Evolutionary conservation across 108 stramenopile species (phyloP).

Genomic region (Nitzschia inconspicua): DNA sequence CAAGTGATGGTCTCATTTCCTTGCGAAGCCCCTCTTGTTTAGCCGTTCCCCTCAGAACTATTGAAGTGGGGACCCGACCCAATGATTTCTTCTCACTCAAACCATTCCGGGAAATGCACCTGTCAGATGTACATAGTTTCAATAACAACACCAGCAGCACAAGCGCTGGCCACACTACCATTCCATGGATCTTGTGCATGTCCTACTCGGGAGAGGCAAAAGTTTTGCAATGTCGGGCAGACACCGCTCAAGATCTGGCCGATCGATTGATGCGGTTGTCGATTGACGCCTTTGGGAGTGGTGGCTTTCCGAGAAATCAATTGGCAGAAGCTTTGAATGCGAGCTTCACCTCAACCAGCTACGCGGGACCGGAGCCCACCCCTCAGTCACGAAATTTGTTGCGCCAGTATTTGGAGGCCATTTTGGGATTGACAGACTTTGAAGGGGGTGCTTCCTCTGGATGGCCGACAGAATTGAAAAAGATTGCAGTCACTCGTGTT

Average conservation of each 20-base stretch:
- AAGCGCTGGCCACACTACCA: neutral
- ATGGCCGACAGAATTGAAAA: slow-evolving; percentile 38
- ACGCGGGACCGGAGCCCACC: slow-evolving; percentile 74
- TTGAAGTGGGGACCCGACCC: slow-evolving; percentile 88
- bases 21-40: slow-evolving; percentile 75
- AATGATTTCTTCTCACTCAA: slow-evolving; percentile 79
- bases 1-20: slow-evolving; percentile 75
- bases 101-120: slow-evolving; percentile 18
- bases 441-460: slow-evolving; percentile 44
- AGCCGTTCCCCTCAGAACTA: slow-evolving; percentile 66
- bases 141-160: slow-evolving; percentile 8
- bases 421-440: slow-evolving; percentile 72
- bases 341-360: slow-evolving; percentile 78
- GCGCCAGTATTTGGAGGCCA: slow-evolving; percentile 72
- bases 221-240: slow-evolving; percentile 50
- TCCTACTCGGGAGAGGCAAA: slow-evolving; percentile 71
- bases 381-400: slow-evolving; percentile 50
- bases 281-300: slow-evolving; percentile 85
- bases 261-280: slow-evolving; percentile 80
- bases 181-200: slow-evolving; percentile 45
- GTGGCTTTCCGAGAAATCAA: slow-evolving; percentile 81
- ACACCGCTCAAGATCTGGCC: slow-evolving; percentile 78
- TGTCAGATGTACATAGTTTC: neutral
- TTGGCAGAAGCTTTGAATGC: slow-evolving; percentile 78
- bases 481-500: neutral